Percentiles rank a stretch among this genome's conserved stretches.
phyloP scores from a whole-genome alignment of 1,284 basidiomycete species.

The Albatrellus sp. region DNA sequence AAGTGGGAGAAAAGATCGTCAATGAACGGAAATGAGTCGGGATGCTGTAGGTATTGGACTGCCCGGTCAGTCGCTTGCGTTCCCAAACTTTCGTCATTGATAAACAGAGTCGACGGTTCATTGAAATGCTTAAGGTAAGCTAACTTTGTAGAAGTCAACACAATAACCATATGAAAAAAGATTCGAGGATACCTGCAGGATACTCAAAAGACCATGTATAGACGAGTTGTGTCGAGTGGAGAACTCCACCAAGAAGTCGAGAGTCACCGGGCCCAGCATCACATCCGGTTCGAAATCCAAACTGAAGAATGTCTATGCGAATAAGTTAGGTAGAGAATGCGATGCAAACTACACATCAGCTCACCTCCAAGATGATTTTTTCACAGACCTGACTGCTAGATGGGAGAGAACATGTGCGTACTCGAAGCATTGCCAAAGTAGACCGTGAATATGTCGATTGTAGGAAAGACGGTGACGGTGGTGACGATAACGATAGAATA shows the following conservation, averaged over 20 bases:
- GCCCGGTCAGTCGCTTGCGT: constrained; percentile 5
- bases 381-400: constrained; percentile 33
- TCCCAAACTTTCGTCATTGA: constrained; percentile 10
- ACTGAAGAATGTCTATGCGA: constrained; percentile 50
- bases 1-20: constrained; percentile 27
- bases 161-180: background rate
- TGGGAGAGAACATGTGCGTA: constrained; percentile 36
- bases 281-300: constrained; percentile 42
- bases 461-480: constrained; percentile 40
- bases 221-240: constrained; percentile 40
- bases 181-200: constrained; percentile 38
- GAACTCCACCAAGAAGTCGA: constrained; percentile 45
- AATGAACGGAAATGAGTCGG: constrained; percentile 25
- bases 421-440: constrained; percentile 42
- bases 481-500: constrained; percentile 43
- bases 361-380: constrained; percentile 37
- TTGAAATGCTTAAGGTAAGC: constrained; percentile 57
- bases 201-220: constrained; percentile 39
- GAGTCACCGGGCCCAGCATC: constrained; percentile 42
- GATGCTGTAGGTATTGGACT: constrained; percentile 13
- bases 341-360: background rate
- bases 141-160: constrained; percentile 26
- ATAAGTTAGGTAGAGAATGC: background rate
- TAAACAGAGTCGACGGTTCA: constrained; percentile 40
- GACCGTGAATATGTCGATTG: constrained; percentile 43